Conservation (phyloP, 495 filamentous ascomycete genomes). For the Staphylotrichum longicolle region DNA sequence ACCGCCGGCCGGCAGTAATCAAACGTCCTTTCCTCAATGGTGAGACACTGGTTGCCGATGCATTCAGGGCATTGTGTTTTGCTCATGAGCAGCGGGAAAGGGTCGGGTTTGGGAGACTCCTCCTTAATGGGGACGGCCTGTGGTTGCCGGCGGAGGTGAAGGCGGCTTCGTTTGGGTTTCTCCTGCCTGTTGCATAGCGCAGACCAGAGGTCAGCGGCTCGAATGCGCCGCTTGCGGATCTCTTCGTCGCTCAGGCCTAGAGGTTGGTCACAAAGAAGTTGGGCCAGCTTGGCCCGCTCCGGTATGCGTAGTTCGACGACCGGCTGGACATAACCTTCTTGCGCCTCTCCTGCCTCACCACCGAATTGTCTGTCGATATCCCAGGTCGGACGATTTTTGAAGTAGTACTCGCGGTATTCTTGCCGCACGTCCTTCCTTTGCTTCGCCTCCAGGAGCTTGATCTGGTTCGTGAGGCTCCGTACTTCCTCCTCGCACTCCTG, state of each 20-base stretch:
- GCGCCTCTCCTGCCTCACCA: conserved; percentile 23
- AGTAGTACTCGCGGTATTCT: conserved; percentile 30
- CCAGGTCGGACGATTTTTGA: conserved; percentile 31
- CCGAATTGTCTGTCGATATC: conserved; percentile 21
- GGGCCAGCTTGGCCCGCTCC: background rate
- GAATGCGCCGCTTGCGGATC: too few relatives aligned
- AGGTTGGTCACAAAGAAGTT: too few relatives aligned
- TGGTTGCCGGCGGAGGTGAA: background rate
- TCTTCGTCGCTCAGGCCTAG: too few relatives aligned
- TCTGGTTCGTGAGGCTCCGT: conserved; percentile 15
- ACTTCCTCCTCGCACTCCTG: conserved; percentile 19
- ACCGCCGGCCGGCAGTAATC: conserved; percentile 16
- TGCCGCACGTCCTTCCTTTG: conserved; percentile 16
- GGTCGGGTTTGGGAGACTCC: conserved; percentile 15
- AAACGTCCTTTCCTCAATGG: conserved; percentile 12
- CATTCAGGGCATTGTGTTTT: conserved; percentile 15
- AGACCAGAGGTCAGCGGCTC: too few relatives aligned
- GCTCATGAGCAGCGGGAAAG: conserved; percentile 12
- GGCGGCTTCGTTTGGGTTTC: too few relatives aligned
- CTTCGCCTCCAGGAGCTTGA: conserved; percentile 20
- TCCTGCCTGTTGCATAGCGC: too few relatives aligned
- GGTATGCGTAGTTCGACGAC: background rate
- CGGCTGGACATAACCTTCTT: background rate
- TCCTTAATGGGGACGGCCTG: conserved; percentile 11
- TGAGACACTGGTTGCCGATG: conserved; percentile 13